Evolutionary conservation across 768 basidiomycete species (phyloP).

Genomic region (Hortiboletus flavorubellus): DNA sequence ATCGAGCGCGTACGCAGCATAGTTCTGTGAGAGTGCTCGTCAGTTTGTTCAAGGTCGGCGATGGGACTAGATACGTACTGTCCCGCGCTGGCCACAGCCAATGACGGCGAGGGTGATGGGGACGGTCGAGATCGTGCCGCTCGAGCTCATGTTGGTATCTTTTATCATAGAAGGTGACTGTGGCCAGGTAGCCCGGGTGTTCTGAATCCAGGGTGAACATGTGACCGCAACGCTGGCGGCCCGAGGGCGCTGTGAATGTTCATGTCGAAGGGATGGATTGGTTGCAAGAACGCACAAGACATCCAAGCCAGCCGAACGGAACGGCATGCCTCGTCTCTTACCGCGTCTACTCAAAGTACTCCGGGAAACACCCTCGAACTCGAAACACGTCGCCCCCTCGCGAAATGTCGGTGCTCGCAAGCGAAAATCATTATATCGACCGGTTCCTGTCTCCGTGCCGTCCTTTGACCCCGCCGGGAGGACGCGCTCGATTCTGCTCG

Average conservation of each 20-base stretch:
- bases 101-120: constrained; percentile 73
- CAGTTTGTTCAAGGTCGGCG: neutral
- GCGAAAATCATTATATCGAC: constrained; percentile 37
- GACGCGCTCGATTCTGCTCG: constrained; percentile 59
- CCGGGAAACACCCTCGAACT: constrained; percentile 21
- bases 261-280: no score
- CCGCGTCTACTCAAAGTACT: constrained; percentile 56
- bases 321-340: constrained; percentile 63
- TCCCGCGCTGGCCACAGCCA: constrained; percentile 83
- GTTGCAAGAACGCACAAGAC: no score
- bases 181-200: constrained; percentile 33
- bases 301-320: neutral
- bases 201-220: constrained; percentile 19
- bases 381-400: constrained; percentile 12
- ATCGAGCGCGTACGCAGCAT: constrained; percentile 58
- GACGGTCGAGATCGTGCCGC: constrained; percentile 1
- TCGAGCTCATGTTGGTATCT: constrained; percentile 15
- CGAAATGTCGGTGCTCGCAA: constrained; percentile 11
- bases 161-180: constrained; percentile 27
- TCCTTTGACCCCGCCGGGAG: constrained; percentile 44
- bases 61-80: constrained; percentile 39
- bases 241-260: no score
- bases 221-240: constrained; percentile 13
- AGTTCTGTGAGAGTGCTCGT: constrained; percentile 41
- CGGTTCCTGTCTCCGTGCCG: constrained; percentile 33